Evolutionary conservation across 2,329 filamentous ascomycete genomes (phyloP), one percentile per base, ranked within the genome.

Genomic region (Corniculantispora saksenae): DNA sequence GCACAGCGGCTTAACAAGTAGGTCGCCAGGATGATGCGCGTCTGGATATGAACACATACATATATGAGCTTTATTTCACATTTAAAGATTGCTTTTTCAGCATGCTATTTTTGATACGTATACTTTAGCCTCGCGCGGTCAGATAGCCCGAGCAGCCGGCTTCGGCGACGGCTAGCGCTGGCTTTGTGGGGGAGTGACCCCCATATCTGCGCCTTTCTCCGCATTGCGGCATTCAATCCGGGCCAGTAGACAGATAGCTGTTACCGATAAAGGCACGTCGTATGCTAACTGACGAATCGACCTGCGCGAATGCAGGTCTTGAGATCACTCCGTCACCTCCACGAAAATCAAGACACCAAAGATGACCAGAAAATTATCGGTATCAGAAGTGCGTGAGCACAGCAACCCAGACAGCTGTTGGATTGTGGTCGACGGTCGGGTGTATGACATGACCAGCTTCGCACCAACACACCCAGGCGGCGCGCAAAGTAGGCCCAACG

Each of bases 371-470:
- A 35, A 73, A 17, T 57, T 85, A 23, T 79, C 80, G 17, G 70
- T 74, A 2, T 68, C 77, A 50, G 79, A 86, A 66, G 74, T 87
- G 64, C 77, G 78, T 1, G 71, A 71, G 45, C 84, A 87, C 69
- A 79, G 77, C 50, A 78, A 73, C 0, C 74, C 77, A 0, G 75
- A 80, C 17, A 81, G 87, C 70, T 80, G 84, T 70, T 91, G 89
- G 89, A 83, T 91, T 66, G 87, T 90, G 25, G 83, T 91, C n/a
- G 84, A 91, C 70, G 83, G 83, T 45, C 80, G 83, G 64, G 87
- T 91, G 48, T 91, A 88, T 79, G 87, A 92, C 73, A 77, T 73
- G 25, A 71, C 71, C 0, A 60, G 66, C 13, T 73, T 73, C 38
- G 70, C 71, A 1, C 66, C 68, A 1, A 50, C 67, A 1, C 71